Evolutionary conservation across 2,329 filamentous ascomycete genomes (phyloP).

Genomic region (Huntiella abstrusa): DNA sequence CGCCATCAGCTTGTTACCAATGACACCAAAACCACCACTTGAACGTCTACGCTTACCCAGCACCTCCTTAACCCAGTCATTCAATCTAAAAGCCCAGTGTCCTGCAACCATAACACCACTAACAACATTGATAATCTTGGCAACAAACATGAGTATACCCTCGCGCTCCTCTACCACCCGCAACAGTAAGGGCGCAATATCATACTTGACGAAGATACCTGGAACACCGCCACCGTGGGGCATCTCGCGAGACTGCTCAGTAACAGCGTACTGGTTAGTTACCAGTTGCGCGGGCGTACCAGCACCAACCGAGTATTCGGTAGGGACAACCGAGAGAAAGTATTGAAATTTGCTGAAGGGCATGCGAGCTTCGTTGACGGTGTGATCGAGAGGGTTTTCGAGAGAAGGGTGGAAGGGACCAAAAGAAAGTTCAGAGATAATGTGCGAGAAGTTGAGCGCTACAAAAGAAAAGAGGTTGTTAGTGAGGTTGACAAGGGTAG

Average conservation of each 20-base stretch:
- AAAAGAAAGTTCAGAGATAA: constrained; percentile 90
- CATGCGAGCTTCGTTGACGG: constrained; percentile 51
- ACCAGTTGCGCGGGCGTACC: constrained; percentile 28
- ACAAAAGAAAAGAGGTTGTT: constrained; percentile 10
- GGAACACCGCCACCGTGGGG: constrained; percentile 50
- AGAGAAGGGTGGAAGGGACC: constrained; percentile 92
- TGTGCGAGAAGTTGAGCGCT: constrained; percentile 93
- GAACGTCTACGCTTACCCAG: constrained; percentile 29
- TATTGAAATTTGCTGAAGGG: constrained; percentile 98
- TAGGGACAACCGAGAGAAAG: constrained; percentile 88
- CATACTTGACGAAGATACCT: constrained; percentile 95
- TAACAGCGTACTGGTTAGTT: constrained; percentile 97
- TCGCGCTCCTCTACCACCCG: constrained; percentile 68
- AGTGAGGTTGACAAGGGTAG: neutral
- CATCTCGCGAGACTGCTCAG: constrained; percentile 59
- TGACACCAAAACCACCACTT: constrained; percentile 26
- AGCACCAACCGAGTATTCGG: constrained; percentile 57
- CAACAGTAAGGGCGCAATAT: constrained; percentile 87
- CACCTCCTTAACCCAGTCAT: constrained; percentile 49
- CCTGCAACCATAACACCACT: constrained; percentile 82
- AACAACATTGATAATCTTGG: constrained; percentile 79
- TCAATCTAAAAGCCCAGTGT: constrained; percentile 79
- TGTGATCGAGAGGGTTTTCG: constrained; percentile 84
- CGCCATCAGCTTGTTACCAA: constrained; percentile 26
- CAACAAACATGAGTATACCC: constrained; percentile 51